phyloP scores from a whole-genome alignment of 129 eudicot species.

The Tanacetum coccineum region DNA sequence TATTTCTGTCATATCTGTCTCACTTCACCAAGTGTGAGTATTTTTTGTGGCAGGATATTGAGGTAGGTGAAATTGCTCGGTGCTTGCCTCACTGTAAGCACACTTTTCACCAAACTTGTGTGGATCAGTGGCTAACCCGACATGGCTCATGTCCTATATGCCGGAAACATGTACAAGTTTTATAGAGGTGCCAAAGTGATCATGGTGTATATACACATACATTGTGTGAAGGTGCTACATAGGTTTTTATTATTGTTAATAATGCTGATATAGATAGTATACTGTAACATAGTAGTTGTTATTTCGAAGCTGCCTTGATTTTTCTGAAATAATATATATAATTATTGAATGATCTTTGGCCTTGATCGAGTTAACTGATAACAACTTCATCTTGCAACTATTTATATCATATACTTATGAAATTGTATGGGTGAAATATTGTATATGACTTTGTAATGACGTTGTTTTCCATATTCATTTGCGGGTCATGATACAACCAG shows the following conservation, averaged over 20 bases:
- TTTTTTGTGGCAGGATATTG: constrained; percentile 44
- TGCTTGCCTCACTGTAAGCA: constrained; percentile 62
- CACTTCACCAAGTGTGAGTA: background rate
- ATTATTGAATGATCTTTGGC: constrained; percentile 2
- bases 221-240: background rate
- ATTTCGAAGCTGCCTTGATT: background rate
- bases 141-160: constrained; percentile 71
- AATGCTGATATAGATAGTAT: background rate
- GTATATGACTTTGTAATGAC: background rate
- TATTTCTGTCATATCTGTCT: background rate
- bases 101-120: constrained; percentile 54
- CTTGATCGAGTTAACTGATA: constrained; percentile 10
- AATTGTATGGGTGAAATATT: background rate
- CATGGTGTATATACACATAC: constrained; percentile 1
- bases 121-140: constrained; percentile 58
- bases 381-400: too few species aligned
- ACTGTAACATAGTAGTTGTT: constrained; percentile 13
- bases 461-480: background rate
- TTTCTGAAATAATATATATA: constrained; percentile 2
- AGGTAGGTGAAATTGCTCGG: constrained; percentile 53
- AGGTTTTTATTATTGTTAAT: constrained; percentile 12
- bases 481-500: background rate
- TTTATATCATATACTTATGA: background rate
- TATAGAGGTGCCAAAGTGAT: background rate
- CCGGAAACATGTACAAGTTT: constrained; percentile 37